Percentiles rank a stretch among this genome's conserved stretches.
Evolutionary conservation across 1,139 yeast species (phyloP).

Genomic region (Sugiyamaella pinicola): DNA sequence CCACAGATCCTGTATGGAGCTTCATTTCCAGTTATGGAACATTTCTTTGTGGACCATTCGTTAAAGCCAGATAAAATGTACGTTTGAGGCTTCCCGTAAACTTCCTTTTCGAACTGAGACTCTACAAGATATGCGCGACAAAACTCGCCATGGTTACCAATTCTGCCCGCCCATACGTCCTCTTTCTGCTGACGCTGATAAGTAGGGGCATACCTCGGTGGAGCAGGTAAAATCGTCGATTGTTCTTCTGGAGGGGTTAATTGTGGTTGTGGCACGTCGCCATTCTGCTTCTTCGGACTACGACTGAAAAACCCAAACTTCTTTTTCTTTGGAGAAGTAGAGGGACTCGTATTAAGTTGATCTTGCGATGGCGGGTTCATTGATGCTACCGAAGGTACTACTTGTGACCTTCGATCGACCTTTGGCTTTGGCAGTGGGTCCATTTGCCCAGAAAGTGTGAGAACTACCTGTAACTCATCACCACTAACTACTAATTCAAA

Average conservation of each 20-base stretch:
- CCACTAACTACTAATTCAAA: conserved; percentile 72
- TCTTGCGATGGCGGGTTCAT: conserved; percentile 10
- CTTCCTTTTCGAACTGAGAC: conserved; percentile 58
- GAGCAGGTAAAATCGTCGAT: neutral
- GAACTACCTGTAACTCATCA: conserved; percentile 59
- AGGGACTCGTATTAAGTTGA: neutral
- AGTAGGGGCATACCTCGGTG: neutral
- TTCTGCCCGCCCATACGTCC: conserved; percentile 45
- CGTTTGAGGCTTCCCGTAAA: conserved; percentile 57
- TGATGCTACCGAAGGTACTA: conserved; percentile 9
- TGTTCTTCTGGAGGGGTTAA: conserved; percentile 6
- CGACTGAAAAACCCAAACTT: conserved; percentile 9
- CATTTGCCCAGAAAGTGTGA: conserved; percentile 61
- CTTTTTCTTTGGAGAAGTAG: conserved; percentile 29
- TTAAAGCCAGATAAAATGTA: conserved; percentile 68
- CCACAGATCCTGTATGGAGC: conserved; percentile 68
- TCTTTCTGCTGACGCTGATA: neutral
- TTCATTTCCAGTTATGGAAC: conserved; percentile 28
- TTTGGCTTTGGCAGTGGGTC: conserved; percentile 22
- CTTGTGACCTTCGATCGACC: neutral
- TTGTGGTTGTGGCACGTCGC: conserved; percentile 15
- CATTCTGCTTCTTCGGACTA: conserved; percentile 18
- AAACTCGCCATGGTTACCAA: conserved; percentile 86
- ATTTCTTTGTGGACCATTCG: conserved; percentile 61
- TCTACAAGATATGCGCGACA: conserved; percentile 75